phyloP scores from a whole-genome alignment of 2,329 filamentous ascomycete genomes.

The Colletotrichum sp. region DNA sequence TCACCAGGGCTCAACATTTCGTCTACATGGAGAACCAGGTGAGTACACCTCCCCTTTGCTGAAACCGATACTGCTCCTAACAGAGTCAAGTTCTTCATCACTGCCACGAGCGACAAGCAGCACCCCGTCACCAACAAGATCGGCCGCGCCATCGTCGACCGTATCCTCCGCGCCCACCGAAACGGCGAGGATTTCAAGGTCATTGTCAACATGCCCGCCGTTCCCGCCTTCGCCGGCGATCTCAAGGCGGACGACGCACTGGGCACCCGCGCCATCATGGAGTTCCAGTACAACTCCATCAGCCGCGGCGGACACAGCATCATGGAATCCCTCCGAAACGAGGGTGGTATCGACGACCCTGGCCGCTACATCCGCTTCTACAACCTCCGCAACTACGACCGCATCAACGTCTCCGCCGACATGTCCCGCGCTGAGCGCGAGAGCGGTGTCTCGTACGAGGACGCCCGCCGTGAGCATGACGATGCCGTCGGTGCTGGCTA shows the following conservation, averaged over 20 bases:
- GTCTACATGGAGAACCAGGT: conserved; percentile 81
- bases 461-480: conserved; percentile 69
- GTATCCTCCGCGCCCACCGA: conserved; percentile 73
- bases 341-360: conserved; percentile 73
- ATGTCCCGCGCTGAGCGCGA: conserved; percentile 65
- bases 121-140: conserved; percentile 79
- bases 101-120: conserved; percentile 73
- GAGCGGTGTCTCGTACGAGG: conserved; percentile 71
- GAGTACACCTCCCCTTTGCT: conserved; percentile 2
- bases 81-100: conserved; percentile 77
- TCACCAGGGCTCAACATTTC: conserved; percentile 72
- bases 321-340: conserved; percentile 69
- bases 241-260: conserved; percentile 74
- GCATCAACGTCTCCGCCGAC: conserved; percentile 72
- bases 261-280: conserved; percentile 85
- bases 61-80: background rate
- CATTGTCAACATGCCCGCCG: conserved; percentile 78
- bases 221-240: conserved; percentile 84
- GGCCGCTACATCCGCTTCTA: conserved; percentile 81
- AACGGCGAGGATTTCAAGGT: conserved; percentile 72
- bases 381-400: conserved; percentile 84
- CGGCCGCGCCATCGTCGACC: conserved; percentile 78
- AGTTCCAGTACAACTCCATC: conserved; percentile 84
- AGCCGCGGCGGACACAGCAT: conserved; percentile 79
- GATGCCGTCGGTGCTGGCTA: conserved; percentile 56